Conservation (phyloP, 2,329 filamentous ascomycete genomes). For the Exophiala aquamarina region DNA sequence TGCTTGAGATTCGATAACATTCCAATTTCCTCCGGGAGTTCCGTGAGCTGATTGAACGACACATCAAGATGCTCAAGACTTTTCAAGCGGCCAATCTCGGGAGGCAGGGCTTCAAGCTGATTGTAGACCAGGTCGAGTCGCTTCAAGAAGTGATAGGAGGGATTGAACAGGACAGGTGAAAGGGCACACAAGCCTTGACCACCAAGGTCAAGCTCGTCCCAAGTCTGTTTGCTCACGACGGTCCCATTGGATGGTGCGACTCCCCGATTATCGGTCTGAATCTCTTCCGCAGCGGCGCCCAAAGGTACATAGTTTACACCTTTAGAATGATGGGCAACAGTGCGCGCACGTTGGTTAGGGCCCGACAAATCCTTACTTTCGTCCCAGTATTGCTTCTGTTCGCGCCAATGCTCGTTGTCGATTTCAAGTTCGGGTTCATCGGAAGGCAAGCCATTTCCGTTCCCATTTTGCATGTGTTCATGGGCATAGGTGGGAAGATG, state of each 20-base stretch:
- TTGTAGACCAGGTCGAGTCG: constrained; percentile 95
- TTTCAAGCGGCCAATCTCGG: constrained; percentile 77
- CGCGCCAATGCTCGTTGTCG: constrained; percentile 76
- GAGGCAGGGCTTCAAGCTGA: constrained; percentile 76
- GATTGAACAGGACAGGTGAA: constrained; percentile 71
- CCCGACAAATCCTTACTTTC: constrained; percentile 69
- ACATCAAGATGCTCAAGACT: constrained; percentile 81
- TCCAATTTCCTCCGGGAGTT: constrained; percentile 85
- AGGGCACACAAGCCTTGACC: constrained; percentile 91
- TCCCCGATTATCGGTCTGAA: constrained; percentile 58
- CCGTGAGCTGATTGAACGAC: constrained; percentile 80
- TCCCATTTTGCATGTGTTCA: constrained; percentile 61
- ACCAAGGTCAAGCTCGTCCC: constrained; percentile 91
- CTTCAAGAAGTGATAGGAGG: constrained; percentile 76
- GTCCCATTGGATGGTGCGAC: constrained; percentile 60
- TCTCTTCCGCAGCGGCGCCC: constrained; percentile 50
- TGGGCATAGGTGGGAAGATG: constrained; percentile 53
- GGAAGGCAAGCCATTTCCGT: constrained; percentile 53
- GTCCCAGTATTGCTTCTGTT: constrained; percentile 79
- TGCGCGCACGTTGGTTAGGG: constrained; percentile 67
- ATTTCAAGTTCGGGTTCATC: constrained; percentile 58
- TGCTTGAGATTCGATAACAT: constrained; percentile 94
- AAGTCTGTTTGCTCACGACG: constrained; percentile 64
- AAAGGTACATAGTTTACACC: constrained; percentile 47
- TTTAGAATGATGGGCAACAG: constrained; percentile 48